Percentiles rank a stretch among this genome's conserved stretches.
These are phyloP conservation scores for Yamadazyma atlantica DNA, from an alignment of 1,139 yeast genomes.

Conservation along the genomic window DNA sequence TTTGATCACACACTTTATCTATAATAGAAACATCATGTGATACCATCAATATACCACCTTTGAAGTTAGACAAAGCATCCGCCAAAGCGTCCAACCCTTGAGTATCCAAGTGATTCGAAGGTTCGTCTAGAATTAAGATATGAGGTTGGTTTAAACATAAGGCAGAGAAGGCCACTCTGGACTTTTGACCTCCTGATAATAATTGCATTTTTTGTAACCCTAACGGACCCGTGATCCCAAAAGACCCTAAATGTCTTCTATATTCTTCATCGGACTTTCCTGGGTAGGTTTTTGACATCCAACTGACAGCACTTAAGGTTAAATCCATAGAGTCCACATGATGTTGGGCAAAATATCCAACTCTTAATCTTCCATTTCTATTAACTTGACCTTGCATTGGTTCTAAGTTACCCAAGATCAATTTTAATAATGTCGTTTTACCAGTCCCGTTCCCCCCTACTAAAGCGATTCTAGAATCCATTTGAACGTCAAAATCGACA, in stretches of 20 bases:
- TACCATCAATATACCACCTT: slow-evolving; percentile 97
- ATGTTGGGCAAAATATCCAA: slow-evolving; percentile 99
- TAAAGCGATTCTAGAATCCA: slow-evolving; percentile 92
- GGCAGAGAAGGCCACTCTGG: slow-evolving; percentile 97
- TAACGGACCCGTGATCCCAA: slow-evolving; percentile 93
- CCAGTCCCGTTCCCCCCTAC: slow-evolving; percentile 99
- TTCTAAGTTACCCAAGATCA: slow-evolving; percentile 71
- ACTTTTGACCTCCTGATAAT: slow-evolving; percentile 96
- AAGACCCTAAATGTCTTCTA: slow-evolving; percentile 93
- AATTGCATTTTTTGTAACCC: slow-evolving; percentile 90
- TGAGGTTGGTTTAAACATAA: slow-evolving; percentile 91
- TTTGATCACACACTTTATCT: slow-evolving; percentile 83
- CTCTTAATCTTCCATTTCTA: slow-evolving; percentile 81
- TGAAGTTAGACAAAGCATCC: slow-evolving; percentile 80
- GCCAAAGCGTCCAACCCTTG: slow-evolving; percentile 95
- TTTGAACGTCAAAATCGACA: slow-evolving; percentile 86
- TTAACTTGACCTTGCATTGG: slow-evolving; percentile 78
- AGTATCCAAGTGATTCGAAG: slow-evolving; percentile 97
- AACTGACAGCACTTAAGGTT: slow-evolving; percentile 81
- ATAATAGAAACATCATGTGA: slow-evolving; percentile 95
- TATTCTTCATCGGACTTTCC: slow-evolving; percentile 97
- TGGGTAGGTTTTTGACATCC: slow-evolving; percentile 90
- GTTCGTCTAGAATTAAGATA: slow-evolving; percentile 90
- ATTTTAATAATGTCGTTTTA: slow-evolving; percentile 88
- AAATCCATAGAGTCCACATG: slow-evolving; percentile 98